phyloP scores from a whole-genome alignment of 75 land plant species.

The Cupressus sempervirens region DNA sequence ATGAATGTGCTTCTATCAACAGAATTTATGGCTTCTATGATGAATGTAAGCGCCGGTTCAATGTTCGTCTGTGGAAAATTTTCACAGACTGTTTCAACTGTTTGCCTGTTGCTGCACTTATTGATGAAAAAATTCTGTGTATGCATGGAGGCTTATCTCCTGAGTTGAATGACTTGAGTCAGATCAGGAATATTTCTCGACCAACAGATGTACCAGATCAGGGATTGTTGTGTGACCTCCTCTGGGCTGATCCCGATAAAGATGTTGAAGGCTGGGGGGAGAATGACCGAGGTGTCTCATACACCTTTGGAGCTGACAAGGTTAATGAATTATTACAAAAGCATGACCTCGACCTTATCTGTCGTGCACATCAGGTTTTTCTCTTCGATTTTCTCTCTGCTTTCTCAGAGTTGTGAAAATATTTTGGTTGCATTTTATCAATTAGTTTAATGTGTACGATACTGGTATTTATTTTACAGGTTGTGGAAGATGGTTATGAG shows the following conservation, averaged over 20 bases:
- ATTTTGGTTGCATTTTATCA: conserved; percentile 4
- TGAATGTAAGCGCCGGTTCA: conserved; percentile 64
- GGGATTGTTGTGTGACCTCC: conserved; percentile 54
- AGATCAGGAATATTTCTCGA: conserved; percentile 42
- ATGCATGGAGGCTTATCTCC: conserved; percentile 77
- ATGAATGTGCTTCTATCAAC: conserved; percentile 68
- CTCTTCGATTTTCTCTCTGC: background rate
- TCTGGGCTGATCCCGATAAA: conserved; percentile 67
- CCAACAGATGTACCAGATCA: conserved; percentile 61
- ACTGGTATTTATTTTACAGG: conserved; percentile 29
- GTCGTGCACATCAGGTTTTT: conserved; percentile 60
- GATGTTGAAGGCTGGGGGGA: conserved; percentile 55
- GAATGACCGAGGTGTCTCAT: conserved; percentile 62
- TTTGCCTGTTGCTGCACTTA: conserved; percentile 54
- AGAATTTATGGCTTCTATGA: conserved; percentile 67
- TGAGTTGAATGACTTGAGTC: conserved; percentile 48
- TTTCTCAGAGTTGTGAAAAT: background rate
- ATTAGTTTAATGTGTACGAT: background rate
- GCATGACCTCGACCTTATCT: conserved; percentile 58
- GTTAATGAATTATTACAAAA: conserved; percentile 51
- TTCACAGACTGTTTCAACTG: conserved; percentile 69
- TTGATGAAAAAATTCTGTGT: conserved; percentile 61
- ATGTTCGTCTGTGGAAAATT: conserved; percentile 51
- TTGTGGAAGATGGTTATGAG: conserved; percentile 66
- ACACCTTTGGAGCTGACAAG: conserved; percentile 51